These are phyloP conservation scores for Penicillium psychrosexuale DNA, from an alignment of 2,329 filamentous ascomycete genomes.

Conservation along the genomic window DNA sequence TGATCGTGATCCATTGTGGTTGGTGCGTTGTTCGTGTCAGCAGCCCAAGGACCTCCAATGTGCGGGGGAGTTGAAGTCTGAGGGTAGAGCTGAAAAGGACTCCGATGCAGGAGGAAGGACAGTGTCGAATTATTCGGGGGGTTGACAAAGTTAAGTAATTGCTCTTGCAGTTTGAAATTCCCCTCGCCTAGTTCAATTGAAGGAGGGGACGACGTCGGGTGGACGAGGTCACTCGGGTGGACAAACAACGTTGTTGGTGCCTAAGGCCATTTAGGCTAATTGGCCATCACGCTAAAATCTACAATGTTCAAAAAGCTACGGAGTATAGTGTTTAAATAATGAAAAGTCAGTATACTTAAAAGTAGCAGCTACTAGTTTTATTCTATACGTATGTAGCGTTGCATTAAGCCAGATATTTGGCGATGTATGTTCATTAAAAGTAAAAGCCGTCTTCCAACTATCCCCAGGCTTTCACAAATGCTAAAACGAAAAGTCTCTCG, in stretches of 20 bases:
- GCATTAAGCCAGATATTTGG: not conserved
- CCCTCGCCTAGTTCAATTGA: not conserved
- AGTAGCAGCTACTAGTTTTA: not conserved
- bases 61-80: not conserved
- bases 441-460: not conserved
- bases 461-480: not conserved
- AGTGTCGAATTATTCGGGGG: not conserved
- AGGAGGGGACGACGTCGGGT: not conserved
- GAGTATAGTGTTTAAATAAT: not conserved
- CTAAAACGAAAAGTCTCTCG: not conserved
- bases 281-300: not conserved
- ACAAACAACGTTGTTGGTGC: constrained; percentile 1
- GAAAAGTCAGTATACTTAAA: not conserved
- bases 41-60: not conserved
- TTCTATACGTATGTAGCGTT: not conserved
- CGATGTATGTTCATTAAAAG: not conserved
- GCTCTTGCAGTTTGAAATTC: not conserved
- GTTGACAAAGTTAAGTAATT: not conserved
- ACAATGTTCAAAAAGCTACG: not conserved
- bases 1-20: constrained; percentile 37
- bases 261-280: constrained; percentile 2
- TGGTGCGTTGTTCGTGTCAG: constrained; percentile 9
- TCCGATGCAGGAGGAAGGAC: not conserved
- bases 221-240: not conserved
- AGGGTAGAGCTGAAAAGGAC: not conserved